Evolutionary conservation across 1,139 yeast genomes (phyloP).

Genomic region (Pichia sp.): DNA sequence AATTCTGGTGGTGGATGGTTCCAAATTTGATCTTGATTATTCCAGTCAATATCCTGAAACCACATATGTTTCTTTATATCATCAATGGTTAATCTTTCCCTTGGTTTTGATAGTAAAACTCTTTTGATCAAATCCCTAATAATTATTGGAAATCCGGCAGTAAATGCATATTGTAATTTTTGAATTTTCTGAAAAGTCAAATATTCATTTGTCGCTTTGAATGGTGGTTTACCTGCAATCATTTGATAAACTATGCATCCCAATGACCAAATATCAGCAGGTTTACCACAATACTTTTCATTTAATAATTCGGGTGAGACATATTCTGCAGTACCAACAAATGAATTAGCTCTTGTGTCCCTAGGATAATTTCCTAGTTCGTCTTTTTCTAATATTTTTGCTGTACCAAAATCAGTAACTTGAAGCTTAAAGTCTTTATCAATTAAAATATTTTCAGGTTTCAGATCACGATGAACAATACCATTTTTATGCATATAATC

Average conservation of each 20-base stretch:
- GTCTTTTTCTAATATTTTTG: conserved; percentile 58
- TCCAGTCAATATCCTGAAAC: conserved; percentile 63
- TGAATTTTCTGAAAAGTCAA: conserved; percentile 90
- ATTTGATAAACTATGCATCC: conserved; percentile 92
- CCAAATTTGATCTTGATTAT: conserved; percentile 64
- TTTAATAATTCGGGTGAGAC: conserved; percentile 91
- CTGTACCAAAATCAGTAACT: conserved; percentile 98
- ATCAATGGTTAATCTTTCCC: conserved; percentile 53
- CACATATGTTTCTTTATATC: conserved; percentile 71
- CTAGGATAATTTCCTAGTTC: conserved; percentile 45
- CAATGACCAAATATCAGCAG: conserved; percentile 93
- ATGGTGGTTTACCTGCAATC: conserved; percentile 93
- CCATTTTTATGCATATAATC: conserved; percentile 77
- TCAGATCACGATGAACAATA: conserved; percentile 87
- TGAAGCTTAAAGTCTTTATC: conserved; percentile 76
- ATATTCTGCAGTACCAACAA: conserved; percentile 67
- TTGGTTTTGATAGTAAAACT: conserved; percentile 58
- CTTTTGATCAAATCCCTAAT: conserved; percentile 66
- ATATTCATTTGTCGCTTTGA: conserved; percentile 92
- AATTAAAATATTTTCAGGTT: conserved; percentile 87
- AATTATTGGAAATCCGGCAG: conserved; percentile 69
- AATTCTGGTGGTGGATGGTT: conserved; percentile 62
- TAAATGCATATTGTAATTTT: conserved; percentile 72
- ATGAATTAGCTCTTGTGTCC: conserved; percentile 70
- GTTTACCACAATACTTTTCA: conserved; percentile 76